Base-by-base conservation (phyloP, 192 early-diverging fungal genomes). In the Pilaira anomala region DNA sequence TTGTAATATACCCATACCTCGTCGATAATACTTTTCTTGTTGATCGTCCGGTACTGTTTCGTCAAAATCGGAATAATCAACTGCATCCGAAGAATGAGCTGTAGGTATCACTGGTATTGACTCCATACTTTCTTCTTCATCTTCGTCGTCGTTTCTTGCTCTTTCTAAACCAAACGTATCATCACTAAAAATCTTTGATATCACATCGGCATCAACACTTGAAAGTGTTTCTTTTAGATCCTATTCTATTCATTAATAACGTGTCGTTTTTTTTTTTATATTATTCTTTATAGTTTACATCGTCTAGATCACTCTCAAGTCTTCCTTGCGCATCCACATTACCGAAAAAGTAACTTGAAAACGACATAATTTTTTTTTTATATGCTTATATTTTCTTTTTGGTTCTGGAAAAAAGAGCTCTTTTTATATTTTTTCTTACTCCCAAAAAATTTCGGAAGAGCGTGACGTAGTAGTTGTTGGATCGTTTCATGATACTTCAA, bases 241-340 rank as follows among this genome's bases (percentile, higher is more conserved):
- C 83, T 85, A 77, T 8, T 7, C 55, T 33, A n/a, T 11, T 33
- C n/a, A 64, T 39, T n/a, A 21, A 48, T 30, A 12, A 51, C 44
- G 18, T 40, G 28, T 48, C 14, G 24, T 46, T 13, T 2, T 55
- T 29, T 3, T 33, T 18, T n/a, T 33, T 40, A 24, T 13, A 0
- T 19, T 4, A 50, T 26, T n/a, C n/a, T n/a, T n/a, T n/a, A n/a
- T 19, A 25, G 8, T 12, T 49, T 70, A 68, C 71, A 30, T 62
- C 62, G 46, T 67, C 63, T 29, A 74, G 46, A 58, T 69, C 62
- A 19, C 44, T 61, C 12, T 93, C 90, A 8, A 94, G 74, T 42
- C 84, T 80, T 46, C 93, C 93, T 42, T 86, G 80, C 59, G 92
- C 87, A 77, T 94, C 93, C 14, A 96, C 88, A 75, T 96, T 96